A percentile compares a stretch with the other conserved stretches of the same genome.
Evolutionary conservation across 441 rosid genomes (phyloP).

Genomic region (Kokia cookei): DNA sequence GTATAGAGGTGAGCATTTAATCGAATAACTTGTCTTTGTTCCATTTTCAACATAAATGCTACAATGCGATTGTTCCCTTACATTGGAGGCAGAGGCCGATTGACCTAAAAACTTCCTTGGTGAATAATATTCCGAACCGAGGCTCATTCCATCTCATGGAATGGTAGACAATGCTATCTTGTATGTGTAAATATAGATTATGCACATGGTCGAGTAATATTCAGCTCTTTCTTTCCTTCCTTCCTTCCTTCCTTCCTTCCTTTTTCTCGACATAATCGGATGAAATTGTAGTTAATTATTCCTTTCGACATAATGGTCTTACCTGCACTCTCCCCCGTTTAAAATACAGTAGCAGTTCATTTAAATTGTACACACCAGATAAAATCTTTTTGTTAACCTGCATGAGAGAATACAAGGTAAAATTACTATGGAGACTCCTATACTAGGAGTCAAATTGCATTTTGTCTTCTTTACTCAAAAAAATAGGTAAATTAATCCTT

Average conservation of each 20-base stretch:
- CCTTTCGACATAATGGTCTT: not conserved
- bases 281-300: not conserved
- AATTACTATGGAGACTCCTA: too few species aligned
- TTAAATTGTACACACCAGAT: too few species aligned
- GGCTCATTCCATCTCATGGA: not conserved
- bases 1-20: constrained; percentile 51
- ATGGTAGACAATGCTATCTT: not conserved
- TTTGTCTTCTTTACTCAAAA: too few species aligned
- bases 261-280: not conserved
- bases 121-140: not conserved
- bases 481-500: too few species aligned
- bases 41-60: not conserved
- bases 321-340: not conserved
- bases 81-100: not conserved
- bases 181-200: not conserved
- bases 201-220: not conserved
- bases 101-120: not conserved
- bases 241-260: not conserved
- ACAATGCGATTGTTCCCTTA: not conserved
- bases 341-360: not conserved
- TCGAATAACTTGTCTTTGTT: constrained; percentile 6
- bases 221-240: not conserved
- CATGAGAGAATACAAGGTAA: not conserved
- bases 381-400: not conserved
- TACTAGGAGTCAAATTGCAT: too few species aligned